Base-by-base conservation (phyloP, 2,329 filamentous ascomycete genomes). In the Pezicula neosporulosa region DNA sequence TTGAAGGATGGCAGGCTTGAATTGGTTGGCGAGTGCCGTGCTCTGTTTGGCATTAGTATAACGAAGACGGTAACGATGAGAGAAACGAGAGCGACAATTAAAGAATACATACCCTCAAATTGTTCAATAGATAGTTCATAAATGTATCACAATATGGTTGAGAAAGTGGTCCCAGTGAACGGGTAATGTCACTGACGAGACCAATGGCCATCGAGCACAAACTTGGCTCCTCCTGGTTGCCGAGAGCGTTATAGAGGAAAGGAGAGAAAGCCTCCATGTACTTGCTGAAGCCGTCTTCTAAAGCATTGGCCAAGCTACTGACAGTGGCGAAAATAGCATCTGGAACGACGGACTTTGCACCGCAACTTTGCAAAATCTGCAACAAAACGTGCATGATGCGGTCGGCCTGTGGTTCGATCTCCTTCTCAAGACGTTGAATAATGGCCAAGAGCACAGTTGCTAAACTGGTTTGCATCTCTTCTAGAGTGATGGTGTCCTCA, bases 131-230 rank as follows among this genome's bases (percentile, higher is more conserved):
- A 68, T 94, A 89, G 78, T 99, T 99, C 94, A 99, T 99, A 71
- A 97, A 97, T 59, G 86, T 83, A 65, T 99, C 94, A 72, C 94
- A 99, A 77, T 87, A 97, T 51, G 93, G 94, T 73, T 96, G 90
- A 65, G 93, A 89, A 69, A 88, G 89, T 67, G 91, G 86, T 68
- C 91, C 90, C 67, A 97, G 79, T 15, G 93, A 94, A 63, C 94
- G 87, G 48, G 91, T 93, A 63, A 99, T 94, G 68, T 99, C 94
- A 70, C 93, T 96, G 61, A 97, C 93, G 51, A 99, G 82, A 62
- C 94, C 94, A 70, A 99, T 97, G 63, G 94, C 93, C 86, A 97
- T 95, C 43, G 93, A 87, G 78, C 94, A 97, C 56, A 97, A 81
- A 70, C 85, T 88, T 35, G 92, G 89, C 74, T 97, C 94, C 59